Base-by-base conservation (phyloP, 805 yeast genomes). In the Nadsonia fulvescens region DNA sequence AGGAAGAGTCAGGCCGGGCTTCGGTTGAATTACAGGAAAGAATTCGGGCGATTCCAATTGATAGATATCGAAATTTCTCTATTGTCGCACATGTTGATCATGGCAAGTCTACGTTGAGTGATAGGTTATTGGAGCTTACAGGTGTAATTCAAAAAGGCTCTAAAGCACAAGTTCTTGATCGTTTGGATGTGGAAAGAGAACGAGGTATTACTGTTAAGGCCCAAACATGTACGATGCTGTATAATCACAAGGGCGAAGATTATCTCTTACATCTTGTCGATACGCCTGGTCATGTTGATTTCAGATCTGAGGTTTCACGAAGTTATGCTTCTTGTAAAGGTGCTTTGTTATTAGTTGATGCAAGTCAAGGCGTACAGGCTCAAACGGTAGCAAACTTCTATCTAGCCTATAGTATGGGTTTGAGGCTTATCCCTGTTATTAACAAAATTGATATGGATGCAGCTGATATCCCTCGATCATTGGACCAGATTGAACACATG, bases 281-380 rank as follows among this genome's bases (percentile, higher is more conserved):
- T 48, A 86, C 96, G 0, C 98, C 98, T 0, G 98, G 98, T 0
- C 98, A 86, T 47, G 96, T 89, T 16, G 98, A 86, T 48, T 86
- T 86, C 48, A 58, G 94, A 28, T 74, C 89, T 6, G 98, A 86
- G 42, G 98, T 86, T 1, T 70, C 91, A 4, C 54, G 96, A 38
- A 78, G 93, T 5, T 83, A 83, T 50, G 95, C 95, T 2, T 77
- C 94, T 1, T 89, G 95, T 55, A 92, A 83, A 18, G 96, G 96
- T 8, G 95, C 95, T 0, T 52, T 86, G 20, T 49, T 86, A 20
- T 50, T 86, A 12, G 92, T 86, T 2, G 98, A 89, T 55, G 96
- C 96, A 2, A 63, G 86, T 2, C 95, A 89, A 43, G 96, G 96
- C 27, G 82, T 86, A 3, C 95, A 82, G 47, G 96, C 96, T 0